Evolutionary conservation across 768 basidiomycete species (phyloP).

Genomic region (Crucibulum laeve): DNA sequence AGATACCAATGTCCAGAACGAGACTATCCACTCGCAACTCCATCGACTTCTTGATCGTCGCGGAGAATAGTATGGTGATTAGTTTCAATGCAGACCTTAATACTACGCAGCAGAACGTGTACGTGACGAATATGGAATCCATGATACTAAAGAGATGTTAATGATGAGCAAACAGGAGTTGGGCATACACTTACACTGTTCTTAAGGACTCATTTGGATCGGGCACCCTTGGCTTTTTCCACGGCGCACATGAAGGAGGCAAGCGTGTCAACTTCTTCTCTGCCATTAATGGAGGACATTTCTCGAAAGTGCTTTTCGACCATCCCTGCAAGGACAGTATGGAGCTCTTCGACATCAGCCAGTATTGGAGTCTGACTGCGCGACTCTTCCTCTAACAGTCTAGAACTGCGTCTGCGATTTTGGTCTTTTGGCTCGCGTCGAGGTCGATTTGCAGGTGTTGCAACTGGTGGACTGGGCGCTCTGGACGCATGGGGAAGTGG

Average conservation of each 20-base stretch:
- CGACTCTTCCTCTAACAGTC: conserved; percentile 64
- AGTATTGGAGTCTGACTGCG: conserved; percentile 57
- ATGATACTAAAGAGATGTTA: not conserved
- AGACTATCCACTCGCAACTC: too few relatives aligned
- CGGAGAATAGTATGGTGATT: too few relatives aligned
- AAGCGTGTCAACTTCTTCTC: conserved; percentile 79
- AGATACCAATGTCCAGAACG: too few relatives aligned
- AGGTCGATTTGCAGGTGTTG: conserved; percentile 68
- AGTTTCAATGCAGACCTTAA: too few relatives aligned
- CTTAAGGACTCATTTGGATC: conserved; percentile 4
- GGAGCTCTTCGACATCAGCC: conserved; percentile 66
- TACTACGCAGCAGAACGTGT: too few relatives aligned
- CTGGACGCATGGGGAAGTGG: conserved; percentile 40
- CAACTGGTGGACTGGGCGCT: conserved; percentile 45
- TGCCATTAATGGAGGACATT: conserved; percentile 38
- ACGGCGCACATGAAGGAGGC: conserved; percentile 77
- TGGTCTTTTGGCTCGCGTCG: conserved; percentile 64
- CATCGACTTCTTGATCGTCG: too few relatives aligned
- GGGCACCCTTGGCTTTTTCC: conserved; percentile 47
- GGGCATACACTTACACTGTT: not conserved
- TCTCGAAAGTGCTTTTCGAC: conserved; percentile 74
- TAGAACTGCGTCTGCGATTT: conserved; percentile 64
- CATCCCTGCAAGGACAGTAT: conserved; percentile 60
- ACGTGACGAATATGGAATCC: not conserved
- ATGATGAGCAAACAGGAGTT: not conserved